Conservation (phyloP, 179 eudicot genomes). For the Spergularia azorica region DNA sequence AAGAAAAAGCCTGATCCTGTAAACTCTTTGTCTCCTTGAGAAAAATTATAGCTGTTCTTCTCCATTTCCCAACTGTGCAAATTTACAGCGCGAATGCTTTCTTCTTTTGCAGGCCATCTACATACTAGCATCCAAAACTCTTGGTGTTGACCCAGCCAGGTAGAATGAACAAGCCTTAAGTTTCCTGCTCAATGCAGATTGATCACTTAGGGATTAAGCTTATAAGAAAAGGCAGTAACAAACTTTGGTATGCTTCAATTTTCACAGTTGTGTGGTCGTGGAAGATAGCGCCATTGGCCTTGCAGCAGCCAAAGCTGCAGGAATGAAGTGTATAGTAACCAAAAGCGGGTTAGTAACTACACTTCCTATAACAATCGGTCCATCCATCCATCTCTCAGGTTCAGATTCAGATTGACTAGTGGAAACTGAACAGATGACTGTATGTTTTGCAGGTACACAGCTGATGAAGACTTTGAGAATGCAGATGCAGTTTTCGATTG, state of each 20-base stretch:
- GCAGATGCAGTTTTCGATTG: conserved; percentile 98
- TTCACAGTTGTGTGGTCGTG: conserved; percentile 80
- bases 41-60: background rate
- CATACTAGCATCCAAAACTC: conserved; percentile 75
- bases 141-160: conserved; percentile 92
- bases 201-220: too few species aligned
- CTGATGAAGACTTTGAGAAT: conserved; percentile 80
- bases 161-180: conserved; percentile 9
- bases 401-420: background rate
- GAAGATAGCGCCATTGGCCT: conserved; percentile 98
- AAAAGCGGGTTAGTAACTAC: conserved; percentile 78
- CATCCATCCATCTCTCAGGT: too few species aligned
- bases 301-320: conserved; percentile 98
- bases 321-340: conserved; percentile 94
- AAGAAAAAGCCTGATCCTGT: conserved; percentile 98
- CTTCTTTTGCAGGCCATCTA: conserved; percentile 74
- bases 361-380: background rate
- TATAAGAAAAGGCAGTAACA: background rate
- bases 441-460: conserved; percentile 68
- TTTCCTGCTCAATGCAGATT: background rate
- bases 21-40: conserved; percentile 14
- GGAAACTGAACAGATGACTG: background rate
- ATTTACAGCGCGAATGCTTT: background rate
- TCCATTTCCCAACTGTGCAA: background rate
- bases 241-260: background rate